These are phyloP conservation scores for Arthrobotrys conoides DNA, from an alignment of 2,329 filamentous ascomycete genomes.

Conservation along the genomic window DNA sequence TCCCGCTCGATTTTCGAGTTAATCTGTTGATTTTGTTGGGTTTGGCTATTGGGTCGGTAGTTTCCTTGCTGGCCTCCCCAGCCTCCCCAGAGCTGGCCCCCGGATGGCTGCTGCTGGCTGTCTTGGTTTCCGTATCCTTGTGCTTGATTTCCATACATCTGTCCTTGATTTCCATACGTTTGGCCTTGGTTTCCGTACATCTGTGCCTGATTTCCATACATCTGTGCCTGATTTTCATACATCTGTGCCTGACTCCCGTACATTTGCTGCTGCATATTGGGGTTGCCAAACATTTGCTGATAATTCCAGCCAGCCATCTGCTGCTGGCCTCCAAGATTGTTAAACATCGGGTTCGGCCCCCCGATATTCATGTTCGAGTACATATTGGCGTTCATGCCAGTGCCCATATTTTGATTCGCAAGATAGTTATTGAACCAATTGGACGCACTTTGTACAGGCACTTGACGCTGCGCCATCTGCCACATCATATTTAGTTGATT, in stretches of 20 bases:
- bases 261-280: background rate
- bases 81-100: background rate
- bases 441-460: background rate
- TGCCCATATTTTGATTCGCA: background rate
- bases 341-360: background rate
- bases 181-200: background rate
- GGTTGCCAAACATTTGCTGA: conserved; percentile 6
- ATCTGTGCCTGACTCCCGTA: background rate
- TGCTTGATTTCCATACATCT: background rate
- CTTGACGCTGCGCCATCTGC: background rate
- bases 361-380: conserved; percentile 15
- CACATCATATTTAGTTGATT: background rate
- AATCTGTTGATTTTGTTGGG: background rate
- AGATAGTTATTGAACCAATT: background rate
- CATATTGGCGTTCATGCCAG: background rate
- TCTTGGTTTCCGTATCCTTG: background rate
- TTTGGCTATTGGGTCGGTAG: background rate
- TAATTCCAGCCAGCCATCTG: background rate
- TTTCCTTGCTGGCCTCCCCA: background rate
- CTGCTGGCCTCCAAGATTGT: background rate
- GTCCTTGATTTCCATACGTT: background rate
- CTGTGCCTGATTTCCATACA: background rate
- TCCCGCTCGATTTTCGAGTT: background rate
- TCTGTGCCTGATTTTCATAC: background rate
- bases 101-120: too few relatives aligned